Conservation (phyloP, 139 green algal species). For the Eudorina sp. region DNA sequence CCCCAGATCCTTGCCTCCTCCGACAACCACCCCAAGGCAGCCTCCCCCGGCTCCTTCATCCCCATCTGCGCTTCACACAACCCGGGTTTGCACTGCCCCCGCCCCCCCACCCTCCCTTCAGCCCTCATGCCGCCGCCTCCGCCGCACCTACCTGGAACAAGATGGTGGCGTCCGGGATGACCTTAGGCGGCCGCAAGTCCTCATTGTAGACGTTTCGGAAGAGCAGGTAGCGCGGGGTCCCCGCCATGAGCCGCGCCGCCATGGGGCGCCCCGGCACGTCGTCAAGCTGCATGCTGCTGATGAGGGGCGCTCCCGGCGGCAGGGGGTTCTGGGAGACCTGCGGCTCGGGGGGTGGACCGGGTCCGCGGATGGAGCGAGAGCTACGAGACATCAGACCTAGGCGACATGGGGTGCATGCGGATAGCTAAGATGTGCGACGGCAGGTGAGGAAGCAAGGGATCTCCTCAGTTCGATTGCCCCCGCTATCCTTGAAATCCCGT, state of each 20-base stretch:
- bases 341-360: neutral
- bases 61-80: too few relatives aligned
- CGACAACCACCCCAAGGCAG: too few relatives aligned
- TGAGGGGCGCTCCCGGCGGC: constrained; percentile 8
- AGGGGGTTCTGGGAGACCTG: constrained; percentile 38
- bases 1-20: too few relatives aligned
- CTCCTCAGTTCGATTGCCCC: too few relatives aligned
- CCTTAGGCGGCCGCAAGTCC: constrained; percentile 63
- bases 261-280: constrained; percentile 44
- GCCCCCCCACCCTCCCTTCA: too few relatives aligned
- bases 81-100: too few relatives aligned
- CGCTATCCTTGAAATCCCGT: too few relatives aligned
- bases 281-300: constrained; percentile 44
- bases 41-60: too few relatives aligned
- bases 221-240: constrained; percentile 77
- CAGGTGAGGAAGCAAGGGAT: too few relatives aligned
- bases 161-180: constrained; percentile 63
- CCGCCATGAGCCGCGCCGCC: constrained; percentile 65
- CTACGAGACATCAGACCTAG: too few relatives aligned
- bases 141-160: constrained; percentile 61
- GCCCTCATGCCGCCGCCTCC: neutral
- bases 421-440: too few relatives aligned
- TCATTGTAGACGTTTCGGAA: constrained; percentile 70
- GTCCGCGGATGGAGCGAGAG: neutral
- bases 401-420: too few relatives aligned